A percentile compares a stretch with the other conserved stretches of the same genome.
Evolutionary conservation across 768 basidiomycete species (phyloP).

Genomic region (Chalciporus piperatus): DNA sequence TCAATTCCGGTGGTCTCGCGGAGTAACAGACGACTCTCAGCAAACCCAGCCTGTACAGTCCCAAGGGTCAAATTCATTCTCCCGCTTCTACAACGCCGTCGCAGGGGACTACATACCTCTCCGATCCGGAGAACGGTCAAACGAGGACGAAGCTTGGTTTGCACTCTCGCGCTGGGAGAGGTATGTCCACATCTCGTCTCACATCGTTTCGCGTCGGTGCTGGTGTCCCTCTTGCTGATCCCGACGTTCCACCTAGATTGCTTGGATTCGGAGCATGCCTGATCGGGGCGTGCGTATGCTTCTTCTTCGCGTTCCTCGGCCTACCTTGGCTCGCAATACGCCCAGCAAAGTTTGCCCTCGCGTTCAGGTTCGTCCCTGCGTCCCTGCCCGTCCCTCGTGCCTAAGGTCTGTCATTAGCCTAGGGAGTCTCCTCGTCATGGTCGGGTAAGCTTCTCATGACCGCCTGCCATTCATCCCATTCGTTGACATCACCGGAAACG

Average conservation of each 20-base stretch:
- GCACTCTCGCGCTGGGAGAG: conserved; percentile 92
- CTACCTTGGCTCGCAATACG: conserved; percentile 65
- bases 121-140: conserved; percentile 73
- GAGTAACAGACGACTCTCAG: conserved; percentile 68
- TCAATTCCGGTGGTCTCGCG: conserved; percentile 84
- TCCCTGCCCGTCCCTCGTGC: neutral
- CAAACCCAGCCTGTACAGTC: conserved; percentile 34
- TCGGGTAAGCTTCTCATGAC: conserved; percentile 56
- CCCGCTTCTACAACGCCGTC: conserved; percentile 82
- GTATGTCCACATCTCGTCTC: conserved; percentile 32
- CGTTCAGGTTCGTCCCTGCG: conserved; percentile 58
- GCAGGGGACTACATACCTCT: conserved; percentile 88
- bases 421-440: conserved; percentile 93
- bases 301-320: conserved; percentile 86
- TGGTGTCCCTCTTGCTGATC: neutral
- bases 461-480: neutral
- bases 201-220: neutral
- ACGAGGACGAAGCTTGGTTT: conserved; percentile 97
- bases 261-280: conserved; percentile 90
- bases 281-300: conserved; percentile 89
- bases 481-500: neutral
- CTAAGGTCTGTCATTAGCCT: conserved; percentile 45
- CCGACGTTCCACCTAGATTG: conserved; percentile 47
- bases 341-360: conserved; percentile 87
- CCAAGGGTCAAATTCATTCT: conserved; percentile 59